Conservation (phyloP, 805 yeast species). For the Schwanniomyces occidentalis region DNA sequence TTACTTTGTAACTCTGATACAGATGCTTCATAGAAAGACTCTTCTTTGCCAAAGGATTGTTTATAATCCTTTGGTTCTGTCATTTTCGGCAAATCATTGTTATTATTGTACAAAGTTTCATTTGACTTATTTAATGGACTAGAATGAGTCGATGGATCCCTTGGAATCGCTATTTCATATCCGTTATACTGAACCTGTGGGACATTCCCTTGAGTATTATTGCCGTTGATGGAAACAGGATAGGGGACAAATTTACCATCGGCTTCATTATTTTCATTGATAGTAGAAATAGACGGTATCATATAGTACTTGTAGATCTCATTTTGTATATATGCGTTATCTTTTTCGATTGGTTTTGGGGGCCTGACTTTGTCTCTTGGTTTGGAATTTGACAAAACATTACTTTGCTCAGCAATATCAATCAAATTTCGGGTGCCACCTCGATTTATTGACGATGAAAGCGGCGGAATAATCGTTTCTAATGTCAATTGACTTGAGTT, state of each 20-base stretch:
- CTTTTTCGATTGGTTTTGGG: not conserved
- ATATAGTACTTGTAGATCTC: conserved; percentile 19
- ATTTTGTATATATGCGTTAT: conserved; percentile 6
- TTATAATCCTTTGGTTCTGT: conserved; percentile 19
- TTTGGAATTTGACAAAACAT: not conserved
- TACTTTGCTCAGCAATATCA: not conserved
- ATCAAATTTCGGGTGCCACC: too few species aligned
- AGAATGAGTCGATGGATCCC: too few species aligned
- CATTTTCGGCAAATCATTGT: conserved; percentile 25
- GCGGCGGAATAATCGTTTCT: conserved; percentile 2
- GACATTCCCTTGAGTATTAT: too few species aligned
- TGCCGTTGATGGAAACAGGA: too few species aligned
- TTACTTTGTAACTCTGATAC: conserved; percentile 17
- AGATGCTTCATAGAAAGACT: conserved; percentile 4
- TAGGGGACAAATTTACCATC: too few species aligned
- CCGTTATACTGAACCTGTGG: too few species aligned
- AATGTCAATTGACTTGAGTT: conserved; percentile 4
- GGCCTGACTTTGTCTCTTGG: not conserved
- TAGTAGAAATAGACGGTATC: conserved; percentile 11
- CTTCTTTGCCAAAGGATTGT: too few species aligned
- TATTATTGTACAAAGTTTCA: too few species aligned
- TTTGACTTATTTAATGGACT: too few species aligned
- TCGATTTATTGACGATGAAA: not conserved
- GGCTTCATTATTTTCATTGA: too few species aligned
- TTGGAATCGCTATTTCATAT: too few species aligned